Conservation (phyloP, 257 asterid species). For the Solanum arcanum region DNA sequence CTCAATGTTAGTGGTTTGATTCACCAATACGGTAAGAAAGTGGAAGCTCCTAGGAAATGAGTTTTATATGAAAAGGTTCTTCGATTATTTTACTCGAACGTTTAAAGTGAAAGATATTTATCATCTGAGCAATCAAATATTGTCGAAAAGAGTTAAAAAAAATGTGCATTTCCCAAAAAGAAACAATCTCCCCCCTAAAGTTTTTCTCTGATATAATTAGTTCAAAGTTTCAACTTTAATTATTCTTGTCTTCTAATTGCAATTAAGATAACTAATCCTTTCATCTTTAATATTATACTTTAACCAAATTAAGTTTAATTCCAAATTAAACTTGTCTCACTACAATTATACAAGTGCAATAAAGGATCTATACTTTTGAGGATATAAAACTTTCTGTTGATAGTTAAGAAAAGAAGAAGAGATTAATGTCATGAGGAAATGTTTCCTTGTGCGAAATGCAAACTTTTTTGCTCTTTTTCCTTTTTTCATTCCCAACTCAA, state of each 20-base stretch:
- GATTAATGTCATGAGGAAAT: neutral
- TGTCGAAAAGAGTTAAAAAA: neutral
- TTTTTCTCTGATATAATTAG: no score
- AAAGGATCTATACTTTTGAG: neutral
- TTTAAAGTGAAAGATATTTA: no score
- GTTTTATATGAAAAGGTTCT: no score
- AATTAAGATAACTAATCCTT: no score
- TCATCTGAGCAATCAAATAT: no score
- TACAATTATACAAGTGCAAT: neutral
- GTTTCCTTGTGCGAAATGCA: neutral
- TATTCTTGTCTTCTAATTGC: no score
- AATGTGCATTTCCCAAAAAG: neutral
- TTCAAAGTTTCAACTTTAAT: no score
- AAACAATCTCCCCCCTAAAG: neutral
- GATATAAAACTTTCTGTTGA: neutral
- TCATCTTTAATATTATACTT: neutral
- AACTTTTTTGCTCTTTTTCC: neutral
- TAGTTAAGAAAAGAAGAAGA: neutral
- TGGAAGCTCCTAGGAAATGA: no score
- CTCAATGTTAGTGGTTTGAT: no score
- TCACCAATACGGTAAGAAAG: no score
- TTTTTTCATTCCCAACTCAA: neutral
- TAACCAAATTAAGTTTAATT: neutral
- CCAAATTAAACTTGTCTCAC: neutral
- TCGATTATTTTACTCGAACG: no score